Base-by-base conservation (phyloP, 805 yeast species). In the Priceomyces carsonii region DNA sequence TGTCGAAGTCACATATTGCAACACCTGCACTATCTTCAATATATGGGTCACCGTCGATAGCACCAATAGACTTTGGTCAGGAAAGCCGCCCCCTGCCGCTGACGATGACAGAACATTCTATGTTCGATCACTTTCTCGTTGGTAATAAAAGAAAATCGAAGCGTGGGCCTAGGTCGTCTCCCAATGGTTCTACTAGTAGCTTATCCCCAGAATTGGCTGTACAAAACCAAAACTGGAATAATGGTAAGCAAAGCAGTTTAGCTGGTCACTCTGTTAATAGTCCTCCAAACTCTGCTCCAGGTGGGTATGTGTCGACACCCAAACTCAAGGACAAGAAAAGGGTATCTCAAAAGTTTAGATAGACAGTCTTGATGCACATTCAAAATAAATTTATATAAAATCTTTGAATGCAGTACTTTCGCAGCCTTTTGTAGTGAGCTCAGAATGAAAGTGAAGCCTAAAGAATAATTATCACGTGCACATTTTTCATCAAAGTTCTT, bases 41-140 rank as follows among this genome's bases (percentile, higher is more conserved):
- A 30, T 26, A 25, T 10, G 32, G 33, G 21, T 16, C 39, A 9
- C 26, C 30, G n/a, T 25, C 44, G 6, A 23, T 33, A 10, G 24
- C 29, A 10, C 21, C 38, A n/a, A 28, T 26, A 24, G 31, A 31
- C 21, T 5, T 19, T 22, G 25, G 25, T 8, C 34, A 23, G 21
- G 20, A 26, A 5, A 17, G 30, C 18, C 37, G 26, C 5, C 32
- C 32, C 19, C 21, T 28, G 9, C 14, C 27, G 8, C 27, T 15
- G 27, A 25, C 7, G 7, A 25, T 22, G n/a, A 26, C 13, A 23
- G 57, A 51, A 4, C 46, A 38, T 23, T 33, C 48, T 7, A 55
- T 51, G 4, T 50, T 59, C 22, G 65, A 59, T 31, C 48, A 43
- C 26, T 36, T 60, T 12, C 36, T 59, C 7, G 57, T 62, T 3